A percentile compares a stretch with the other conserved stretches of the same genome.
Conservation (phyloP, 179 eudicot genomes). For the Drosera spatulata region DNA sequence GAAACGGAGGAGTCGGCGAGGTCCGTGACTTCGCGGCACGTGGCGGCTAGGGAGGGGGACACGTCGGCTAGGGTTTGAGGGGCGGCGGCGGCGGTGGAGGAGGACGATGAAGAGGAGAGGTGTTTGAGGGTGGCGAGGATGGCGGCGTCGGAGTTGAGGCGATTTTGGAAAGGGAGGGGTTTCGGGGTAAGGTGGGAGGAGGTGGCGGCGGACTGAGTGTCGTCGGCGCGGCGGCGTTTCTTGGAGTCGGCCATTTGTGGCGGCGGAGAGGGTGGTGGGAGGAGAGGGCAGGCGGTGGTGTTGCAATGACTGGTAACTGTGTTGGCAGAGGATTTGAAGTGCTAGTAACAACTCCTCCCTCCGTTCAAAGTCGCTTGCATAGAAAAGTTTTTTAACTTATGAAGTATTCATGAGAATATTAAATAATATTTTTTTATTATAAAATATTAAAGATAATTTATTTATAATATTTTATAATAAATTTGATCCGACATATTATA, state of each 20-base stretch:
- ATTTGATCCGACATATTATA: too few species aligned
- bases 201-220: slow-evolving; percentile 24
- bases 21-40: slow-evolving; percentile 84
- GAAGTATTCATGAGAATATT: too few species aligned
- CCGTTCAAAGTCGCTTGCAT: too few species aligned
- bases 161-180: slow-evolving; percentile 39
- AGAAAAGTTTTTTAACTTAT: too few species aligned
- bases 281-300: neutral
- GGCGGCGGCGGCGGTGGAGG: slow-evolving; percentile 17
- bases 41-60: slow-evolving; percentile 40
- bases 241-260: slow-evolving; percentile 44
- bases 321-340: too few species aligned
- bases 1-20: slow-evolving; percentile 75
- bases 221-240: slow-evolving; percentile 55
- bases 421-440: too few species aligned
- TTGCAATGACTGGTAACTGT: too few species aligned
- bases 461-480: too few species aligned
- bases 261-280: slow-evolving; percentile 3
- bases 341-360: too few species aligned
- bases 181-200: slow-evolving; percentile 10
- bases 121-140: slow-evolving; percentile 48
- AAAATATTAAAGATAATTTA: too few species aligned
- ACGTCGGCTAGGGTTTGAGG: slow-evolving; percentile 50
- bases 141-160: slow-evolving; percentile 58
- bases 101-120: slow-evolving; percentile 12